A percentile compares a stretch with the other conserved stretches of the same genome.
Evolutionary conservation across 73 alveolate species (phyloP).

Genomic region (Paramecium tetraurelia): DNA sequence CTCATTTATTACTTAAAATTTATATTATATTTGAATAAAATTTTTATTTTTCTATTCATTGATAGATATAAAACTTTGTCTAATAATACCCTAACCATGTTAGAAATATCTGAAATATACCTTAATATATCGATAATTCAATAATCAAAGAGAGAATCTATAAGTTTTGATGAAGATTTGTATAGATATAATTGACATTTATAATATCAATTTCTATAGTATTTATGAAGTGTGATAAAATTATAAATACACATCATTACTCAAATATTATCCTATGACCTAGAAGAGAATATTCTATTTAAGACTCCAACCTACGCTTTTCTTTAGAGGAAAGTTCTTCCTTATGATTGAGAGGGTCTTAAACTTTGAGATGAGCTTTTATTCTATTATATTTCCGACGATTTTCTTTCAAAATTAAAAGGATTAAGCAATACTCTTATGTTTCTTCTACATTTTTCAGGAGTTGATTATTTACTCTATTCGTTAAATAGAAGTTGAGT

Average conservation of each 20-base stretch:
- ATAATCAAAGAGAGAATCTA: too few species aligned
- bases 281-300: slow-evolving; percentile 5
- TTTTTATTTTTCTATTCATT: too few species aligned
- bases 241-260: background rate
- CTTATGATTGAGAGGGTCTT: background rate
- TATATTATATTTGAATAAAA: too few species aligned
- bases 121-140: too few species aligned
- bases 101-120: too few species aligned
- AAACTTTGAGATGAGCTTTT: background rate
- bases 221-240: background rate
- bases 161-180: background rate
- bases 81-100: too few species aligned
- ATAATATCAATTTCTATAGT: background rate
- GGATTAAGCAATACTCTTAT: background rate
- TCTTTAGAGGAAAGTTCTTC: background rate
- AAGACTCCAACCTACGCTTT: background rate
- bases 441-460: slow-evolving; percentile 1
- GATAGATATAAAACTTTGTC: too few species aligned
- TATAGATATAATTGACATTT: too few species aligned
- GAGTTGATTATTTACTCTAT: background rate
- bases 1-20: too few species aligned
- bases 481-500: background rate
- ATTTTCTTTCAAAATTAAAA: background rate
- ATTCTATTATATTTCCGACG: background rate
- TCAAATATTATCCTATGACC: background rate